Evolutionary conservation across 2,329 filamentous ascomycete genomes (phyloP).

Genomic region (Clonostachys rhizophaga): DNA sequence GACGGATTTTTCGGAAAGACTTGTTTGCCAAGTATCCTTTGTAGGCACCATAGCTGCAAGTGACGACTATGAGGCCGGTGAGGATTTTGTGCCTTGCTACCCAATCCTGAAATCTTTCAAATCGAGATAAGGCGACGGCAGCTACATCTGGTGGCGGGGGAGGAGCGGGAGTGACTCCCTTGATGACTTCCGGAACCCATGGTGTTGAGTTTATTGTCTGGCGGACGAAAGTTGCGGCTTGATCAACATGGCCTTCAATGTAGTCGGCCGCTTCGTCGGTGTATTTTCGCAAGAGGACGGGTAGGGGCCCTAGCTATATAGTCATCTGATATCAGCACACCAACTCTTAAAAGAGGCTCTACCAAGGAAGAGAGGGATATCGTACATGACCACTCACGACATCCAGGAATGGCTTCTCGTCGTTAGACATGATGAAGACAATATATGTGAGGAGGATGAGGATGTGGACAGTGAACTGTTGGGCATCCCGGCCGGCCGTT

Average conservation of each 20-base stretch:
- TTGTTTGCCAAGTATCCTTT: slow-evolving; percentile 43
- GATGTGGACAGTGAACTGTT: neutral
- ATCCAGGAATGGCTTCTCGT: slow-evolving; percentile 75
- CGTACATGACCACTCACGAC: slow-evolving; percentile 47
- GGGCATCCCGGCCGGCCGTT: neutral
- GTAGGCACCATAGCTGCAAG: slow-evolving; percentile 61
- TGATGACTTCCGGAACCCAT: slow-evolving; percentile 70
- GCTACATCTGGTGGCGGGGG: slow-evolving; percentile 28
- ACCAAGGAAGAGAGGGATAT: no score
- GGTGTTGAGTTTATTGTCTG: slow-evolving; percentile 61
- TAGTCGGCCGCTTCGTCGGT: slow-evolving; percentile 71
- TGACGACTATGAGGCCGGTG: slow-evolving; percentile 66
- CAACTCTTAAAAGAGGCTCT: no score
- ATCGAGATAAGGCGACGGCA: slow-evolving; percentile 22
- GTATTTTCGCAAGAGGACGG: slow-evolving; percentile 64
- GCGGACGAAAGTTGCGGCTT: slow-evolving; percentile 65
- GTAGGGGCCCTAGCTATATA: slow-evolving; percentile 43
- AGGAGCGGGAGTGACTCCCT: slow-evolving; percentile 38
- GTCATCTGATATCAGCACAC: no score
- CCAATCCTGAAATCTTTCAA: slow-evolving; percentile 65
- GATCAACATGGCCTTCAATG: slow-evolving; percentile 77
- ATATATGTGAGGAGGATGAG: slow-evolving; percentile 4
- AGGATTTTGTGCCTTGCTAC: slow-evolving; percentile 66
- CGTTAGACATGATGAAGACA: slow-evolving; percentile 61
- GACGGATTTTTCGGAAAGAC: slow-evolving; percentile 61